phyloP scores from a whole-genome alignment of 192 early-diverging fungal genomes.

The Funneliformis mosseae region DNA sequence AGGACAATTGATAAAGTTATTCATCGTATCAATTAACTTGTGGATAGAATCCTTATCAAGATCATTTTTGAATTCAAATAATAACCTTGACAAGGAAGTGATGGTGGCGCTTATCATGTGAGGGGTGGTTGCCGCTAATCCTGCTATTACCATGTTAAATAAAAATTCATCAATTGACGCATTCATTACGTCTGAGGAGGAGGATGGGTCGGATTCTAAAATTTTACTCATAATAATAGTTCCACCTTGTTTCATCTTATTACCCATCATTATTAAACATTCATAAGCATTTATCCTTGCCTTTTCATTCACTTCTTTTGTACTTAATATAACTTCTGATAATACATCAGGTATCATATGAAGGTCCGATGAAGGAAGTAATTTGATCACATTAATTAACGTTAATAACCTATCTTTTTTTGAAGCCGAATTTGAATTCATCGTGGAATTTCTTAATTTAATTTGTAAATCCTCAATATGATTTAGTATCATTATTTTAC shows the following conservation, averaged over 20 bases:
- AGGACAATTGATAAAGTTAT: slow-evolving; percentile 76
- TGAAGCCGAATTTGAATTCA: slow-evolving; percentile 66
- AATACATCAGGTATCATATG: slow-evolving; percentile 86
- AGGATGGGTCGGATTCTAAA: slow-evolving; percentile 38
- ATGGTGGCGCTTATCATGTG: slow-evolving; percentile 94
- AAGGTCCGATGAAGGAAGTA: slow-evolving; percentile 66
- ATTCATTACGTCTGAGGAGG: slow-evolving; percentile 29
- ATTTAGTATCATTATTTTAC: slow-evolving; percentile 45
- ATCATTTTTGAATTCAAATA: slow-evolving; percentile 89
- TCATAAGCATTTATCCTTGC: slow-evolving; percentile 82
- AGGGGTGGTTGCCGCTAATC: slow-evolving; percentile 87
- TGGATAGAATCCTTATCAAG: slow-evolving; percentile 64
- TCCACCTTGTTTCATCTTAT: slow-evolving; percentile 82
- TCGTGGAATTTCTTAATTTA: slow-evolving; percentile 73
- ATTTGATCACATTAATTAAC: slow-evolving; percentile 64
- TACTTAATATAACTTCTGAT: slow-evolving; percentile 89
- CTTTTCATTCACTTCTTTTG: slow-evolving; percentile 93
- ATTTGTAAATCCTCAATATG: slow-evolving; percentile 63
- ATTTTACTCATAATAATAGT: slow-evolving; percentile 43
- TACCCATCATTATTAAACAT: slow-evolving; percentile 84
- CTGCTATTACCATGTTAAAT: slow-evolving; percentile 92
- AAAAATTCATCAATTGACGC: slow-evolving; percentile 74
- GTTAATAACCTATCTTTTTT: slow-evolving; percentile 80
- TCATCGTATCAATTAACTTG: slow-evolving; percentile 78
- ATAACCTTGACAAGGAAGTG: slow-evolving; percentile 75